Evolutionary conservation across 345 rosid genomes (phyloP).

Genomic region (Gossypium turneri): DNA sequence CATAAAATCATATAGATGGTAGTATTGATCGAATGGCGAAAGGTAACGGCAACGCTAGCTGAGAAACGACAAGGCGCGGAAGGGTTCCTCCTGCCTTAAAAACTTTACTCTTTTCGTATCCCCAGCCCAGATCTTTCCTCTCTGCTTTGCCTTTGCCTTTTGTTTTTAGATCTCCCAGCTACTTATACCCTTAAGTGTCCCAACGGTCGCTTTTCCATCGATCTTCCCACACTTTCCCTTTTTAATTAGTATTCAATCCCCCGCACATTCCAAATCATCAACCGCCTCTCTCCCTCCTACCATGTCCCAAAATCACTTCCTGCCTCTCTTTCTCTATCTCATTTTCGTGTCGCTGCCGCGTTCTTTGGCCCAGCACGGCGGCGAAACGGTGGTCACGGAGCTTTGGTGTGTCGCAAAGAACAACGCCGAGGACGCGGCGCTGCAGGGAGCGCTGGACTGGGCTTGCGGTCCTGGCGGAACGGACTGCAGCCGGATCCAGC

Average conservation of each 20-base stretch:
- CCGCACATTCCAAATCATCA: no score
- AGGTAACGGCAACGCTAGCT: background rate
- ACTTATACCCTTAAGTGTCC: no score
- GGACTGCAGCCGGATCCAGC: conserved; percentile 55
- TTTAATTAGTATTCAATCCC: no score
- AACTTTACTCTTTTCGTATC: background rate
- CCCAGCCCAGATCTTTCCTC: background rate
- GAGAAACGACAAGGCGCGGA: background rate
- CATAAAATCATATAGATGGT: no score
- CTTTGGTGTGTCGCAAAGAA: conserved; percentile 93
- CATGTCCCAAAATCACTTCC: conserved; percentile 7
- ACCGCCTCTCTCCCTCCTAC: background rate
- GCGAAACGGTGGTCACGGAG: conserved; percentile 32
- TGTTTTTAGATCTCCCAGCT: background rate
- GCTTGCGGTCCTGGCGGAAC: conserved; percentile 75
- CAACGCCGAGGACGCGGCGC: conserved; percentile 69
- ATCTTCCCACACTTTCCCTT: background rate
- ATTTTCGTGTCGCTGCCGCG: background rate
- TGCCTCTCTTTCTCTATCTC: conserved; percentile 13
- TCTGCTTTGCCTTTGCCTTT: background rate
- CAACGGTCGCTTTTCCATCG: background rate
- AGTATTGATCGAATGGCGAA: no score
- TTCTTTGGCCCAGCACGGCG: conserved; percentile 22
- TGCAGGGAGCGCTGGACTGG: conserved; percentile 71
- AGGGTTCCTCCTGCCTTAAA: background rate